Evolutionary conservation across 2,329 filamentous ascomycete species (phyloP), one percentile per base, ranked within the genome.

Genomic region (Aspergillus glaucus): DNA sequence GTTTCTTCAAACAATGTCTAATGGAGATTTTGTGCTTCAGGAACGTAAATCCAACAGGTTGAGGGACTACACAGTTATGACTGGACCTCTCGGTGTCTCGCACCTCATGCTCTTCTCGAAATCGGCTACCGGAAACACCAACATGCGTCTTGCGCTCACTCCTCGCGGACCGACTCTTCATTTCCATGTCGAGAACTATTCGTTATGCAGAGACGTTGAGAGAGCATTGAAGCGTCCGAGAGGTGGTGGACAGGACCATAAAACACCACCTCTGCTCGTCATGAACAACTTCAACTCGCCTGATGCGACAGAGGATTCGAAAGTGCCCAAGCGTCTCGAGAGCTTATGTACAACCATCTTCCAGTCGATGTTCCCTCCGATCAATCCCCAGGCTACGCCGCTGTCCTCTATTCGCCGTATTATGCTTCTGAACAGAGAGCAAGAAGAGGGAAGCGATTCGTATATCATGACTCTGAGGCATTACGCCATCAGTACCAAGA

Each of bases 261-360:
- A 87, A 49, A 89, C 84, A 40, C 84, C 93, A 6, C 93, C 93
- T 53, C 72, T 97, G 71, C 80, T 98, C 41, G 93, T 98, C 57
- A 97, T 98, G 93, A 98, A 98, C 74, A 96, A 95, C 69, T 95
- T 98, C 69, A 81, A 81, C 36, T 85, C 84, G 3, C 79, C 86
- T 24, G 76, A 77, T 53, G 68, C 71, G 44, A 65, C 72, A 48
- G 66, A 74, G 51, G 79, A 83, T 49, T 71, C 80, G 26, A 79
- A 86, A 53, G 84, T 95, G n/a, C 90, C 92, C 4, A 94, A 89
- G 65, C 91, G 96, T 59, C 87, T 98, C 62, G 93, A 98, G 72
- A 86, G 87, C 21, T 84, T 98, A 28, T 85, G 90, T 2, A 97
- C 91, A 2, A 94, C 90, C 42, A 84, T 96, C 62, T 98, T 97